Evolutionary conservation across 768 basidiomycete species (phyloP).

Genomic region (Suillus spraguei): DNA sequence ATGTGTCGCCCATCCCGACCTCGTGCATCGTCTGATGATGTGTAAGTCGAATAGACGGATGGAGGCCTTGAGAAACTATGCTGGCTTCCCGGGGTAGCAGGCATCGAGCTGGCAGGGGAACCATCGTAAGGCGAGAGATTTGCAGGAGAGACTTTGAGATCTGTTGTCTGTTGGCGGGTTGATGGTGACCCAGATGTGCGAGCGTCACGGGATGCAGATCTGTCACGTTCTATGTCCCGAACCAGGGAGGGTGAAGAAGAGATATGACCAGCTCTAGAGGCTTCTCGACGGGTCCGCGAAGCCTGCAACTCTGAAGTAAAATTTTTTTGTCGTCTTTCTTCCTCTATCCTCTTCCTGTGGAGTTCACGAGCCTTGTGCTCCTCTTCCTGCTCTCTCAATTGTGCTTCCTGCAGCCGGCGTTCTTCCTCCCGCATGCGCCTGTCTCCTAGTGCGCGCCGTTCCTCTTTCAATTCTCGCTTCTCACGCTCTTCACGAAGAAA

Average conservation of each 20-base stretch:
- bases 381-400: constrained; percentile 50
- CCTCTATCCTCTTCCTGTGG: constrained; percentile 42
- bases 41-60: constrained; percentile 55
- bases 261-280: constrained; percentile 48
- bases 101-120: constrained; percentile 56
- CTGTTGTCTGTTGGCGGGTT: constrained; percentile 49
- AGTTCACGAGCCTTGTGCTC: constrained; percentile 46
- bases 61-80: constrained; percentile 51
- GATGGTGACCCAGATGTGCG: constrained; percentile 29
- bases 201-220: constrained; percentile 37
- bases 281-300: constrained; percentile 62
- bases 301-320: constrained; percentile 65
- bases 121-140: constrained; percentile 38
- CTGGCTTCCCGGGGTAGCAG: constrained; percentile 38
- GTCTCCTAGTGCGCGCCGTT: constrained; percentile 43
- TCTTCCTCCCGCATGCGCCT: constrained; percentile 47
- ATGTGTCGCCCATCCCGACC: constrained; percentile 39
- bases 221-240: constrained; percentile 34
- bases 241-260: constrained; percentile 24
- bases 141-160: constrained; percentile 40
- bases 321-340: constrained; percentile 52
- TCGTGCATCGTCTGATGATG: constrained; percentile 61
- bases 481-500: constrained; percentile 65
- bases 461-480: constrained; percentile 51
- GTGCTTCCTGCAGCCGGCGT: constrained; percentile 44